Base-by-base conservation (phyloP, 1,284 basidiomycete genomes). In the Fereydounia khargensis region DNA sequence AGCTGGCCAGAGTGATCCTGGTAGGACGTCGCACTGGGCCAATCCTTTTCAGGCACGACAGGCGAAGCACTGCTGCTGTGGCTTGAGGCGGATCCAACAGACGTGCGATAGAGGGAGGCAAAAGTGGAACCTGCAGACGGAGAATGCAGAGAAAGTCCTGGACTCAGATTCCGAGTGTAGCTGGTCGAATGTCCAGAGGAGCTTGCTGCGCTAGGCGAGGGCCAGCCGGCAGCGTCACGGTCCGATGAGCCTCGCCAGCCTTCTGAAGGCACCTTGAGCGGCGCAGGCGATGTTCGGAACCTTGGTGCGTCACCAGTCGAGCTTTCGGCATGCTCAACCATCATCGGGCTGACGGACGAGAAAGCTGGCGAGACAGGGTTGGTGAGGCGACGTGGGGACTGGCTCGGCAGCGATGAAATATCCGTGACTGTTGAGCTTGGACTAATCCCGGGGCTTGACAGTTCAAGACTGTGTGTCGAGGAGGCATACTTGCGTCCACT, bases 151-250 rank as follows among this genome's bases (percentile, higher is more conserved):
- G 31, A 33, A 4, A 18, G 13, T 6, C 51, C 41, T 14, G 51
- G 51, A 18, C 47, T 60, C 13, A 44, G 47, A 6, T 40, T 34
- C 33, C 47, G 51, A 27, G 40, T 37, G 31, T 33, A 33, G 31
- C 31, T 18, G 11, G 59, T 54, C 11, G 59, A 58, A 23, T 63
- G 60, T 17, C 51, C 51, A 5, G 56, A 60, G 6, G 55, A 63
- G 47, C 48, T 54, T 1, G 56, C 54, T 10, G 46, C 60, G 22
- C 59, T 41, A 14, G 55, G 54, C 31, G 60, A 63, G 40, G 42
- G 45, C n/a, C n/a, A n/a, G n/a, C n/a, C n/a, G 23, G 51, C 39
- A 17, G 27, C 13, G 11, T 47, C 44, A 11, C 36, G 35, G 4
- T 59, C 56, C n/a, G 17, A 3, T 18, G n/a, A 6, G 5, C 31